phyloP scores from a whole-genome alignment of 352 stramenopile genomes.

The Globisporangium polare region DNA sequence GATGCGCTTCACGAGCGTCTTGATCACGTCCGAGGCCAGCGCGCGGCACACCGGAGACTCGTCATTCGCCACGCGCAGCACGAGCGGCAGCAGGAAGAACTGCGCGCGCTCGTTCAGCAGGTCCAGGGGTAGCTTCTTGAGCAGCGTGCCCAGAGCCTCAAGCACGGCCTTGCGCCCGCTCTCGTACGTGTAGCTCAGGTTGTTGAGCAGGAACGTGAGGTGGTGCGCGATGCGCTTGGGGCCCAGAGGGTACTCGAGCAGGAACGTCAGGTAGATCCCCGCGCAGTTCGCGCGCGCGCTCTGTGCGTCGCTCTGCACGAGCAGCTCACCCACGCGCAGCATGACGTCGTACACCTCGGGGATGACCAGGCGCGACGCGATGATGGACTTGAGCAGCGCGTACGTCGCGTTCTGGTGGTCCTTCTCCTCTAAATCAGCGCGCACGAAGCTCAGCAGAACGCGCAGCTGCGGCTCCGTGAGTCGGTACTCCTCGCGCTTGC shows the following conservation, averaged over 20 bases:
- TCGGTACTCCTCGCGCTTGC: conserved; percentile 49
- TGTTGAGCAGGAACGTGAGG: conserved; percentile 94
- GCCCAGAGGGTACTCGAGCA: conserved; percentile 95
- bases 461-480: conserved; percentile 70
- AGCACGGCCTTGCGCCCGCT: conserved; percentile 91
- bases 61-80: conserved; percentile 96
- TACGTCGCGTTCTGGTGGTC: conserved; percentile 96
- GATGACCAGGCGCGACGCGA: conserved; percentile 88
- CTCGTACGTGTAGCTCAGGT: conserved; percentile 95
- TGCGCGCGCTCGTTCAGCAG: conserved; percentile 91
- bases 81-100: conserved; percentile 95
- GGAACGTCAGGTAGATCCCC: conserved; percentile 86
- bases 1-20: conserved; percentile 83
- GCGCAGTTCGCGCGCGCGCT: conserved; percentile 80
- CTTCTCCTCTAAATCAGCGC: conserved; percentile 88
- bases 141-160: conserved; percentile 79
- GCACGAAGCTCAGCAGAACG: conserved; percentile 91
- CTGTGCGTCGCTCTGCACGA: conserved; percentile 91
- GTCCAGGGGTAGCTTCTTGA: conserved; percentile 90
- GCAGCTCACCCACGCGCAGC: conserved; percentile 91
- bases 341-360: conserved; percentile 97
- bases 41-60: conserved; percentile 88
- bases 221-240: conserved; percentile 92
- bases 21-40: conserved; percentile 76
- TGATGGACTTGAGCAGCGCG: conserved; percentile 90